Percentiles rank a stretch among this genome's conserved stretches.
Evolutionary conservation across 768 basidiomycete species (phyloP).

Genomic region (Tylopilus intermedius): DNA sequence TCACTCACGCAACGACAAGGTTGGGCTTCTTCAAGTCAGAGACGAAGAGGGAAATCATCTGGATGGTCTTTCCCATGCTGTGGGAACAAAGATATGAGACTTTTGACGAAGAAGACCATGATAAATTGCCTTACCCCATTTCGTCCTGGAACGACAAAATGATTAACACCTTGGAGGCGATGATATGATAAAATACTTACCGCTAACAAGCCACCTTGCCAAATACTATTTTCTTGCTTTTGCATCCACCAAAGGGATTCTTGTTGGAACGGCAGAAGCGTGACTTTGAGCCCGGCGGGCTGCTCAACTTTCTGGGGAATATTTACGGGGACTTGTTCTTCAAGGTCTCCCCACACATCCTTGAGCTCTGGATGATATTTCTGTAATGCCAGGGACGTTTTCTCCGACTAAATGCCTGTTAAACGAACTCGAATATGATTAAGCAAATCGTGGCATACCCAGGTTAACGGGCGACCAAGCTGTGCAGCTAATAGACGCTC

Average conservation of each 20-base stretch:
- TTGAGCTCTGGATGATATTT: constrained; percentile 75
- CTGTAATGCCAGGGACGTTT: constrained; percentile 54
- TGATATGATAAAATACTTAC: constrained; percentile 39
- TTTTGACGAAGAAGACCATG: background rate
- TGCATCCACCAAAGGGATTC: constrained; percentile 97
- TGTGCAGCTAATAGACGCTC: constrained; percentile 47
- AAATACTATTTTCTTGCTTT: constrained; percentile 81
- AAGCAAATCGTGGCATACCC: constrained; percentile 39
- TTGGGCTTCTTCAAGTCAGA: constrained; percentile 77
- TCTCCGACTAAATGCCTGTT: constrained; percentile 57
- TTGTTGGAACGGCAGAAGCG: constrained; percentile 88
- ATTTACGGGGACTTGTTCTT: constrained; percentile 53
- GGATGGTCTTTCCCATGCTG: constrained; percentile 94
- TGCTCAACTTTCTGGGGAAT: constrained; percentile 70
- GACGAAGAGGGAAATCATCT: constrained; percentile 87
- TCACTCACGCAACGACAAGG: constrained; percentile 83
- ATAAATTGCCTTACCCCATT: constrained; percentile 64
- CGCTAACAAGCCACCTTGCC: constrained; percentile 90
- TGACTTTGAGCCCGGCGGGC: constrained; percentile 77
- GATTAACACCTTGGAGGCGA: constrained; percentile 6
- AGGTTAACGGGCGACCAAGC: constrained; percentile 71
- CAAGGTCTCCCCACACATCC: constrained; percentile 85
- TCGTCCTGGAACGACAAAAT: constrained; percentile 53
- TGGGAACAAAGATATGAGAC: constrained; percentile 10
- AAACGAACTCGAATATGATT: constrained; percentile 3